Conservation (phyloP, 805 yeast species). For the Zygotorulaspora danielsina region DNA sequence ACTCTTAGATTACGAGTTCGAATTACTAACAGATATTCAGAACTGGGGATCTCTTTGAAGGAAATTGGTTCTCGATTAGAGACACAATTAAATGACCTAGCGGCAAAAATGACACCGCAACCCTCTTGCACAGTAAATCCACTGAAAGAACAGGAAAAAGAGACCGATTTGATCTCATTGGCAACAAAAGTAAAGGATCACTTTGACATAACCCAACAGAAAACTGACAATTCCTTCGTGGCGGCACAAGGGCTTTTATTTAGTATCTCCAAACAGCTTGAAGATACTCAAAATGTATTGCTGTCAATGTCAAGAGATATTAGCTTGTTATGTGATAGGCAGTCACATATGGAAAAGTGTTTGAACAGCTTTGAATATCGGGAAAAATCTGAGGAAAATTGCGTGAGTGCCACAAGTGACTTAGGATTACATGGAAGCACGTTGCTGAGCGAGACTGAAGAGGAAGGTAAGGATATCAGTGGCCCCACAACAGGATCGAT, state of each 20-base stretch:
- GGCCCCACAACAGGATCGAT: conserved; percentile 17
- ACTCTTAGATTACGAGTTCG: too few relatives aligned
- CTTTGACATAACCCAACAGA: neutral
- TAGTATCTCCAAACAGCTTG: conserved; percentile 17
- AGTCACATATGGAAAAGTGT: conserved; percentile 15
- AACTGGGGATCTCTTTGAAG: too few relatives aligned
- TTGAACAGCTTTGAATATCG: neutral
- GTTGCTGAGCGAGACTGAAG: conserved; percentile 2
- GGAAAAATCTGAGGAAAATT: conserved; percentile 5
- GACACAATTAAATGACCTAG: too few relatives aligned
- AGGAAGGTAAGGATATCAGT: conserved; percentile 1
- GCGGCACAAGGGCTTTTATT: conserved; percentile 7
- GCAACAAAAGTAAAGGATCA: neutral
- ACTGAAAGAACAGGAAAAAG: too few relatives aligned
- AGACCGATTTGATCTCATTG: too few relatives aligned
- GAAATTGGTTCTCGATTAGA: too few relatives aligned
- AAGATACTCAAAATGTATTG: conserved; percentile 20
- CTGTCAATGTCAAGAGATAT: conserved; percentile 22
- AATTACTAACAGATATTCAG: too few relatives aligned
- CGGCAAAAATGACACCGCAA: too few relatives aligned
- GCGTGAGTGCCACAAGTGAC: neutral
- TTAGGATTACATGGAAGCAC: neutral
- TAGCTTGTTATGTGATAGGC: conserved; percentile 14
- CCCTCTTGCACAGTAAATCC: too few relatives aligned
- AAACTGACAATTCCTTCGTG: conserved; percentile 1